Percentiles rank a stretch among this genome's conserved stretches.
phyloP scores from a whole-genome alignment of 805 yeast species.

The Saturnispora besseyi region DNA sequence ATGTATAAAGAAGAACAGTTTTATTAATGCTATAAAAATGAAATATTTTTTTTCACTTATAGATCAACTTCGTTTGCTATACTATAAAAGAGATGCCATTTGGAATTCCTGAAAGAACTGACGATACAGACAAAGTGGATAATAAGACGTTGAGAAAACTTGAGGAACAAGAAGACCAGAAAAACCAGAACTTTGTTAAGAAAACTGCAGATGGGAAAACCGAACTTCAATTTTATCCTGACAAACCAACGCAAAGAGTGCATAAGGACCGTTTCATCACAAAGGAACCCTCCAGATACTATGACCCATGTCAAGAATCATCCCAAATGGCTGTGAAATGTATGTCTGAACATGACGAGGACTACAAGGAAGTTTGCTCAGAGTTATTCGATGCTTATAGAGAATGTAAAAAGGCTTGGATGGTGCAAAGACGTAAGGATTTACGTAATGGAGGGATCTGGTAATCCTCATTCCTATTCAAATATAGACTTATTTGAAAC shows the following conservation, averaged over 20 bases:
- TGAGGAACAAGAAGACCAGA: slow-evolving; percentile 14
- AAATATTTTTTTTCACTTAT: background rate
- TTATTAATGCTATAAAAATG: background rate
- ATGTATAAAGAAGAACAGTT: background rate
- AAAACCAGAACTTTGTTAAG: slow-evolving; percentile 44
- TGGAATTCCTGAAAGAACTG: slow-evolving; percentile 10
- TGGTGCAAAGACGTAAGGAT: slow-evolving; percentile 27
- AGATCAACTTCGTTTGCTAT: background rate
- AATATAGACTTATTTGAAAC: background rate
- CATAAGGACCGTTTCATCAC: slow-evolving; percentile 62
- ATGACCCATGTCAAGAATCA: slow-evolving; percentile 89
- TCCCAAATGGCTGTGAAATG: slow-evolving; percentile 82
- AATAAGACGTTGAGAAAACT: slow-evolving; percentile 22
- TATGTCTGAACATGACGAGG: slow-evolving; percentile 67
- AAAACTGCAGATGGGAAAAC: slow-evolving; percentile 32
- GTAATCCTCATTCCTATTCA: slow-evolving; percentile 12
- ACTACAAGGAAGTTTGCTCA: slow-evolving; percentile 52
- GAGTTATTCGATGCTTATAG: slow-evolving; percentile 89
- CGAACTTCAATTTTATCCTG: slow-evolving; percentile 71
- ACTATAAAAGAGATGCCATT: background rate
- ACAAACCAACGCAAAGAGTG: slow-evolving; percentile 64
- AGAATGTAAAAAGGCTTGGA: slow-evolving; percentile 82
- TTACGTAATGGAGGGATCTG: slow-evolving; percentile 24
- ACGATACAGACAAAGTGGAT: slow-evolving; percentile 17
- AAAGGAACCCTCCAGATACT: slow-evolving; percentile 75